Percentiles rank a stretch among this genome's conserved stretches.
phyloP scores from a whole-genome alignment of 805 yeast species.

The Saccharomycopsis guyanensis region DNA sequence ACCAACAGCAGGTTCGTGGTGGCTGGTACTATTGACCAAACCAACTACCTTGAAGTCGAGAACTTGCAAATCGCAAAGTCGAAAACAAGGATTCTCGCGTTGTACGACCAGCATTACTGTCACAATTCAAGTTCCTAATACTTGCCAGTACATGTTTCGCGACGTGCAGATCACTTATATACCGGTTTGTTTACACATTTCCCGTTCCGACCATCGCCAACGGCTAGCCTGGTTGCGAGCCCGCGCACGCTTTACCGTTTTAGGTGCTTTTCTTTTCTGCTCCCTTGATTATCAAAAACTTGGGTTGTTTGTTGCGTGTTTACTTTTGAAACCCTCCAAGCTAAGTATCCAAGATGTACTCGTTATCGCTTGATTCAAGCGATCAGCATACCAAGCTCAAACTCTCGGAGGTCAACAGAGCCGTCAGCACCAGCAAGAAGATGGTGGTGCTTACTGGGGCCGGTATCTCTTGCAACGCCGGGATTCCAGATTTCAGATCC shows the following conservation, averaged over 20 bases:
- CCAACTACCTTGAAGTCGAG: neutral
- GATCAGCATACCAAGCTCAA: slow-evolving; percentile 13
- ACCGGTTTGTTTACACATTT: too few species aligned
- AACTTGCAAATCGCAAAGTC: neutral
- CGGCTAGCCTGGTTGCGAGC: too few species aligned
- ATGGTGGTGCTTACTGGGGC: slow-evolving; percentile 85
- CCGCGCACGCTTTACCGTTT: too few species aligned
- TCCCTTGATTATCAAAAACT: too few species aligned
- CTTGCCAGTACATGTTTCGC: too few species aligned
- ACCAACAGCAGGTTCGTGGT: neutral
- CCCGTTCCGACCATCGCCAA: too few species aligned
- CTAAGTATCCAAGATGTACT: slow-evolving; percentile 11
- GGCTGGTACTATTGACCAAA: neutral
- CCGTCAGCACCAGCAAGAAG: slow-evolving; percentile 31
- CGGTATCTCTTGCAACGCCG: slow-evolving; percentile 94
- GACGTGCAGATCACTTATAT: too few species aligned
- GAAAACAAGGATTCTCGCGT: neutral
- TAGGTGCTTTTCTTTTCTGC: too few species aligned
- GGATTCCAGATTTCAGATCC: slow-evolving; percentile 92
- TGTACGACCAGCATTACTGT: too few species aligned
- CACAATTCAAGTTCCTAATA: too few species aligned
- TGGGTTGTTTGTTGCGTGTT: too few species aligned
- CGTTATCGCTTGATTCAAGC: neutral
- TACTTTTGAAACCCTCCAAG: too few species aligned
- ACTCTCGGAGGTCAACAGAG: slow-evolving; percentile 25